Base-by-base conservation (phyloP, 169 alveolate genomes). In the Eimeria necatrix region DNA sequence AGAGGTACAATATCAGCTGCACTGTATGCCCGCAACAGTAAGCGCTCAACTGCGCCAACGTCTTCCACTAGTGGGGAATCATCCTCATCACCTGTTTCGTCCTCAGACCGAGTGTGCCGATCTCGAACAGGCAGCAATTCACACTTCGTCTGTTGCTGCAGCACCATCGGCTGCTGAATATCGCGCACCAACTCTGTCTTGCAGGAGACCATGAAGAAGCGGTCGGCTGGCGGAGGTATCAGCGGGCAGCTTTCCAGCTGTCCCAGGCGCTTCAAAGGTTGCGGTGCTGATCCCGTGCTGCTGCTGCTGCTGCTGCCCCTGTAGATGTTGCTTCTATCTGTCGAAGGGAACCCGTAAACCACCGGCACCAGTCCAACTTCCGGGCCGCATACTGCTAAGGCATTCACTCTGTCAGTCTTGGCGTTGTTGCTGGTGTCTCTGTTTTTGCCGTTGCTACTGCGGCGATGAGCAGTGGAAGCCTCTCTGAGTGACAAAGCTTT, bases 181-280 rank as follows among this genome's bases (percentile, higher is more conserved):
- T 49, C 64, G 16, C 61, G 52, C 87, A 76, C 87, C 14, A 76
- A 26, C 64, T 76, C 64, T 4, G 87, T 46, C 87, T 76, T 76
- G 87, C 87, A 76, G 12, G 87, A 76, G 87, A 76, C 87, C 8
- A 76, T 26, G 61, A 76, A 76, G 87, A 76, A 76, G 26, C 87
- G 87, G 41, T 76, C 87, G 12, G 41, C n/a, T 14, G 87, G 87
- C 3, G 41, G 41, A 76, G 87, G 87, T 5, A 76, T 76, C 87
- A 76, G 61, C 9, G 87, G 87, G 41, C 8, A 16, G 4, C 70
- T 61, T n/a, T 22, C 94, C 59, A 51, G 76, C 48, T 70, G 94
- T 61, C 59, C 64, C 41, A 26, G 41, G 22, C 88, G 71, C 76
- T 51, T 51, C 51, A n/a, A 3, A n/a, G 26, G 49, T 0, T 32